Evolutionary conservation across 2,329 filamentous ascomycete genomes (phyloP).

Genomic region (Colletotrichum shisoi): DNA sequence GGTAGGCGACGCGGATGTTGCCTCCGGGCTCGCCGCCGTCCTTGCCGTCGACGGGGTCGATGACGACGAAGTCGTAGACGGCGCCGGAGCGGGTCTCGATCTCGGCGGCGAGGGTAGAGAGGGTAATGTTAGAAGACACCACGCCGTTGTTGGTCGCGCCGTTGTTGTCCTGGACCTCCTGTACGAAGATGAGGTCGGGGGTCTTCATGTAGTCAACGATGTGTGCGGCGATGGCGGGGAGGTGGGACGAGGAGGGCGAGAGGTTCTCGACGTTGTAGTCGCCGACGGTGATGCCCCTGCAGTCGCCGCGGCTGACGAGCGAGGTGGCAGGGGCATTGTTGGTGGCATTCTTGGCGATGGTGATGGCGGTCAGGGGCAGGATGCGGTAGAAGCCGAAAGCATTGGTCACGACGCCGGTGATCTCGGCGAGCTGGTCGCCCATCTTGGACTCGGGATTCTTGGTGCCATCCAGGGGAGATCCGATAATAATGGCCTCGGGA

Average conservation of each 20-base stretch:
- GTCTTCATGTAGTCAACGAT: constrained; percentile 70
- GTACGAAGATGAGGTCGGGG: constrained; percentile 72
- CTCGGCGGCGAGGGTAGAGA: constrained; percentile 62
- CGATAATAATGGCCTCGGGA: constrained; percentile 73
- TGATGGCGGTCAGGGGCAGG: constrained; percentile 67
- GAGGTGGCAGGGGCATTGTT: constrained; percentile 59
- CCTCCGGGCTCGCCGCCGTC: constrained; percentile 74
- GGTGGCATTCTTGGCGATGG: constrained; percentile 57
- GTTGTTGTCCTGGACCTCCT: constrained; percentile 74
- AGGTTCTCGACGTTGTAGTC: constrained; percentile 78
- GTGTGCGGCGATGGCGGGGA: constrained; percentile 68
- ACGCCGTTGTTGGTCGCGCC: constrained; percentile 68
- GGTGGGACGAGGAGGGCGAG: constrained; percentile 61
- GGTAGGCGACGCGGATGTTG: constrained; percentile 75
- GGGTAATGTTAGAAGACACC: constrained; percentile 64
- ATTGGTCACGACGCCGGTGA: constrained; percentile 73
- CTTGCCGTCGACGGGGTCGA: constrained; percentile 65
- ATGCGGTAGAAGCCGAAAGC: constrained; percentile 74
- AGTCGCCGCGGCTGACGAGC: constrained; percentile 63
- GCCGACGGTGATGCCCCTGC: constrained; percentile 68
- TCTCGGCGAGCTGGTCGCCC: constrained; percentile 69
- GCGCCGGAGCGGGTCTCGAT: constrained; percentile 58
- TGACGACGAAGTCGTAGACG: constrained; percentile 66
- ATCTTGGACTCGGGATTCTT: constrained; percentile 69
- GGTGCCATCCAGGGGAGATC: constrained; percentile 70